Base-by-base conservation (phyloP, 768 basidiomycete species). In the Hygrophoropsis aurantiaca region DNA sequence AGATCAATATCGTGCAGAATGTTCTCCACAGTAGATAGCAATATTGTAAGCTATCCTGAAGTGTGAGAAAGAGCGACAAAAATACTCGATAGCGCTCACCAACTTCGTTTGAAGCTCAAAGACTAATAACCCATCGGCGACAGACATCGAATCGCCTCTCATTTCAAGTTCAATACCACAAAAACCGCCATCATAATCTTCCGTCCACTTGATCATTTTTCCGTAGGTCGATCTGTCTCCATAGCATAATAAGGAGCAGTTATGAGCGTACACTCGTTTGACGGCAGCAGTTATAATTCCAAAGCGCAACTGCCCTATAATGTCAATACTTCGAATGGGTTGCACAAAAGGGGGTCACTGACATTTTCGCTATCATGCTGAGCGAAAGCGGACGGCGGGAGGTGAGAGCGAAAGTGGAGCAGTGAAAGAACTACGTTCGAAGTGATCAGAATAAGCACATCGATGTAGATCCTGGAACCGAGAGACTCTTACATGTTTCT, bases 181-280 rank as follows among this genome's bases (percentile, higher is more conserved):
- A 7, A 32, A 15, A 11, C 18, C 26, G 34, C 34, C 43, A 9
- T 19, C 43, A 19, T 18, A n/a, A 16, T 5, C 11, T 11, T 18
- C 21, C 8, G 26, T 27, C n/a, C 30, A 44, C 18, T 5, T n/a
- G 18, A 44, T 19, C n/a, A 44, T 24, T 19, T 44, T 44, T 19
- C 43, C 43, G 26, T 44, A 44, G 5, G 43, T 44, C 13, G 26
- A n/a, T 24, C 43, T 32, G 32, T 24, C 43, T 9, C 43, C 43
- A 27, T 33, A 44, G 11, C 24, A n/a, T n/a, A 44, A 16, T 8
- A 44, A 11, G 6, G 43, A 19, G 43, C 43, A 44, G 26, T 19
- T 20, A 11, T n/a, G 33, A 5, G 26, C 43, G 18, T 34, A 32
- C 9, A 44, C 18, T 5, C 43, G 26, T 13, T 30, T n/a, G 11